Base-by-base conservation (phyloP, 192 early-diverging fungal genomes). In the Cetraspora pellucida region DNA sequence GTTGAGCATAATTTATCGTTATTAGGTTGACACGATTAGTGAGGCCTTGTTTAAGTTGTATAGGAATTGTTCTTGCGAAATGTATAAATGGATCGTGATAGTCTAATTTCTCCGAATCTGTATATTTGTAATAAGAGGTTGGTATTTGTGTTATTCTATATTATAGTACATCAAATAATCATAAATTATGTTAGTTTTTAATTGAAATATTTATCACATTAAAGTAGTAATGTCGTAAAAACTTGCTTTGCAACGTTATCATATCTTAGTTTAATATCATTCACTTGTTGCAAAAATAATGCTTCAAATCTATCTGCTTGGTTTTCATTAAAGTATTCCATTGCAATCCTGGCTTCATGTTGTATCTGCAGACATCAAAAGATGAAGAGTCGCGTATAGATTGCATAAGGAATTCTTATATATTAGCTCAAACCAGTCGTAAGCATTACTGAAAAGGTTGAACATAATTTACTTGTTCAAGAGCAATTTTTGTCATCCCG, bases 211-310 rank as follows among this genome's bases (percentile, higher is more conserved):
- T 37, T 37, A 37, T 37, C 37, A 6, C 37, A 37, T 1, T 37
- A 37, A 45, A 28, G 13, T 19, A 13, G 0, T 11, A 52, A 17
- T 52, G 63, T 45, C 13, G 11, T 63, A 52, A 54, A 54, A 21
- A 64, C 76, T 75, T 74, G 85, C 88, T 86, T 84, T 76, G 89
- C 79, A 19, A 93, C 70, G 72, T 94, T 91, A 77, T 95, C 94
- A 74, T 85, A 95, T 61, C 87, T 85, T 17, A 91, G 78, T 50
- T 86, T 87, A 1, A 85, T 72, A 46, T 89, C 85, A 66, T 92
- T 85, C 52, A 93, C 88, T 27, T 87, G 90, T 67, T 85, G 87
- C 79, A 95, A 82, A 79, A 95, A 95, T n/a, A 95, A 77, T 4
- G 87, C 78, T 64, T 92, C 93, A 73, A 95, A 95, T 67, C 85